Evolutionary conservation across 495 filamentous ascomycete species (phyloP).

Genomic region (Tricharina praecox): DNA sequence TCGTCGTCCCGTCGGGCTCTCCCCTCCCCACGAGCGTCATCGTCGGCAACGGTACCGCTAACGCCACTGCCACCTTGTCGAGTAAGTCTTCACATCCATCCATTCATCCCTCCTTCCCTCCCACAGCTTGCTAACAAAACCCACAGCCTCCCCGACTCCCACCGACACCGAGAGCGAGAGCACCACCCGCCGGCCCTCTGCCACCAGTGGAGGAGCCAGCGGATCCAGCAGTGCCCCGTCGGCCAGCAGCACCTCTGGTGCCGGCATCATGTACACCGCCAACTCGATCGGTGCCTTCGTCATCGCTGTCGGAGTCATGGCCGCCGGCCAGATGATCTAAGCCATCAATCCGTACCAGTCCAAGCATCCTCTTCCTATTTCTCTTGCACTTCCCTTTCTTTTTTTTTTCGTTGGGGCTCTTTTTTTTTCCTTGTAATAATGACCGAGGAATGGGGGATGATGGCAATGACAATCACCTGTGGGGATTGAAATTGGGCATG

Average conservation of each 20-base stretch:
- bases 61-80: background rate
- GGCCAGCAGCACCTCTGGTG: background rate
- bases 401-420: background rate
- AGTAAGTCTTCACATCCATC: slow-evolving; percentile 3
- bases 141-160: background rate
- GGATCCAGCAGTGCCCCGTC: no score
- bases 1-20: background rate
- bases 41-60: slow-evolving; percentile 1
- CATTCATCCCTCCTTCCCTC: background rate
- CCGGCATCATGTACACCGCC: background rate
- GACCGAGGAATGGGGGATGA: background rate
- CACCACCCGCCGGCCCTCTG: background rate
- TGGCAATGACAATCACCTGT: no score
- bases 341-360: background rate
- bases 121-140: background rate
- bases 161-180: background rate
- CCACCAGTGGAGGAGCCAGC: no score
- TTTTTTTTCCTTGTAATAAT: background rate
- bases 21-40: background rate
- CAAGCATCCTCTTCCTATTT: background rate
- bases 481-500: no score
- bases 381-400: background rate
- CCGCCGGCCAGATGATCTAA: slow-evolving; percentile 6
- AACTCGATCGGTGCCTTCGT: slow-evolving; percentile 7
- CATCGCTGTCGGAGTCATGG: slow-evolving; percentile 4